Base-by-base conservation (phyloP, 257 asterid genomes). In the Cordia subcordata region DNA sequence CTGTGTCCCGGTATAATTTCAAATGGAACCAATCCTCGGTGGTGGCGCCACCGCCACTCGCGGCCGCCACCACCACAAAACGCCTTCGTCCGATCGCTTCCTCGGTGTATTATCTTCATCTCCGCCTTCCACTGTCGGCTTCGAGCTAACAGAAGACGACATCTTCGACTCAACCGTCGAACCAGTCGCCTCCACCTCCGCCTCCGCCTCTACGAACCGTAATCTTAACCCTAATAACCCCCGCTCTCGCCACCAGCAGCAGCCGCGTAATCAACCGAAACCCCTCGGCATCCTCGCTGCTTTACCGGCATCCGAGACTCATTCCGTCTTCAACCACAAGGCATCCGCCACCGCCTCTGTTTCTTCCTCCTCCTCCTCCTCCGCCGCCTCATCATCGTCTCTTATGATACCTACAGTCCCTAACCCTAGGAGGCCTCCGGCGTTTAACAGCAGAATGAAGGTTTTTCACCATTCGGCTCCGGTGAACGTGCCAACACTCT, bases 121-220 rank as follows among this genome's bases (percentile, higher is more conserved):
- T 27, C 1, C 77, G 19, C 55, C 70, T 4, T 57, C 77, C 55
- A 15, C 39, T 12, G 42, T 75, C 61, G 78, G 76, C 14, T 49
- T 72, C 60, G 94, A 85, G 53, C 86, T 85, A 37, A 74, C 81
- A 46, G 94, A 85, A 39, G 67, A 79, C 49, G 94, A 85, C 49
- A 81, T 85, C 55, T 85, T 85, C 75, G 68, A 68, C 67, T 38
- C 68, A 8, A 60, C 80, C 5, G 67, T 81, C 3, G 81, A 64
- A 11, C 19, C 59, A 63, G 51, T 73, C 11, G 49, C 75, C 4
- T 61, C 76, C 20, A 63, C 73, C 35, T 71, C 76, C 35, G 37
- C 74, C 46, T 65, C 62, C 17, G 57, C 56, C 16, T 57, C 67
- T 58, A 47, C 71, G 0, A 21, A 49, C 60, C 68, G 74, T 4